Evolutionary conservation across 139 green algal species (phyloP), one percentile per base, ranked within the genome.

Genomic region (Tetradesmus obliquus): DNA sequence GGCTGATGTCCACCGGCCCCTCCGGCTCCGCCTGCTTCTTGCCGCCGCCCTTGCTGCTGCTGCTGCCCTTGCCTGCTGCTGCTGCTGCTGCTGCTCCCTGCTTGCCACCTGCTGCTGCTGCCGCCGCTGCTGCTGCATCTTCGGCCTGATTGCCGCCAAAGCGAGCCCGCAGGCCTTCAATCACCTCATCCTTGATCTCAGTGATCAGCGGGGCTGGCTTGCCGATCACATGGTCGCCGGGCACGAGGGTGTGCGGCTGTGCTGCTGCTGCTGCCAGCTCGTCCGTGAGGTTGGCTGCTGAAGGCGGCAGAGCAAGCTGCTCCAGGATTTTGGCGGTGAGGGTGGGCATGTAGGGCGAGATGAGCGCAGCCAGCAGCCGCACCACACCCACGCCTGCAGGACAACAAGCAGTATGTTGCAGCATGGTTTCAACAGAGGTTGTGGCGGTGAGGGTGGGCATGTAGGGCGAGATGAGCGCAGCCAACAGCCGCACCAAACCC

Each of bases 331-430:
- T 97, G 76, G 62, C 66, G 1, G 97, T 95, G 87, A 99, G 94
- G 3, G 93, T 95, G 45, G 98, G 98, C 97, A 99, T 99, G 96
- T 97, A 99, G 74, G 98, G 98, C 82, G 96, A 76, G 89, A 99
- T 92, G 54, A 99, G 93, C 10, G 95, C 95, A 17, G 96, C 96
- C 74, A 99, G 93, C 87, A 99, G 84, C 24, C 92, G 91, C 82
- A 98, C 95, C 58, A 99, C 72, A 55, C 98, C 98, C 72, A 97
- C 90, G 86, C 95, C 96, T 58, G 86, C 86, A 81, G 62, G 20
- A 12, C 71, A 60, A 13, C 19, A 81, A 79, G 55, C 20, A 88
- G 55, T 53, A 55, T 17, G 17, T 74, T 79, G 57, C 55, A 76
- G 57, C 53, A 79, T 22, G 24, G 24, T 9, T 24, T 9, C 10